phyloP scores from a whole-genome alignment of 139 green algal genomes.

The Volvox africanus region DNA sequence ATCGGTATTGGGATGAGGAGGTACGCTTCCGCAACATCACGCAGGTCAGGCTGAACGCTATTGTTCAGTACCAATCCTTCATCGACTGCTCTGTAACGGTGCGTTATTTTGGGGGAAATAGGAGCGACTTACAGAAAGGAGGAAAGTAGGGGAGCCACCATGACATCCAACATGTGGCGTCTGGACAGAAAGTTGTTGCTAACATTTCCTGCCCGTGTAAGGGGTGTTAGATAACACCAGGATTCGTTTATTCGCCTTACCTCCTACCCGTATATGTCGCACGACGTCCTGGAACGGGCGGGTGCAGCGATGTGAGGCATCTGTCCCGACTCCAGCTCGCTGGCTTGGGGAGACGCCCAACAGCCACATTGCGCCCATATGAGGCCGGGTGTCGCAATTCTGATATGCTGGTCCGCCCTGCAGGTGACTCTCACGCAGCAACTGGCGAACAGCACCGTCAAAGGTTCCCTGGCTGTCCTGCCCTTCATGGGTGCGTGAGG shows the following conservation, averaged over 20 bases:
- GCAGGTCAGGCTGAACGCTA: background rate
- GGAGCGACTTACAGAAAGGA: background rate
- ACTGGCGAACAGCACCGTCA: background rate
- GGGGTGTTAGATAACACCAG: too few species aligned
- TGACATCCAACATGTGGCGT: background rate
- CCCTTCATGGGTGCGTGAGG: background rate
- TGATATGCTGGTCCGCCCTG: background rate
- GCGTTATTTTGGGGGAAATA: background rate
- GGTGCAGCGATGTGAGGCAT: too few species aligned
- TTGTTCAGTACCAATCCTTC: background rate
- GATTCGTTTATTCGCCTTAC: too few species aligned
- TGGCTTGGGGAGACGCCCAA: too few species aligned
- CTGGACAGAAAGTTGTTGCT: too few species aligned
- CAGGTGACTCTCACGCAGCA: background rate
- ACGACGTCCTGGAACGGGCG: too few species aligned
- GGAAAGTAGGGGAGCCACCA: background rate
- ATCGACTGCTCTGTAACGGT: background rate
- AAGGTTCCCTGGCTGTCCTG: background rate
- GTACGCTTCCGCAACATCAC: background rate
- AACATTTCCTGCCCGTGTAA: too few species aligned
- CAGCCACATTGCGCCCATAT: too few species aligned
- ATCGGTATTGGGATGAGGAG: background rate
- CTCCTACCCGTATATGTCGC: too few species aligned
- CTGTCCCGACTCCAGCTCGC: too few species aligned
- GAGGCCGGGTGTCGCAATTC: too few species aligned